Percentiles rank a stretch among this genome's conserved stretches.
These are phyloP conservation scores for Aspergillus fumigatiaffinis DNA, from an alignment of 2,329 filamentous ascomycete genomes.

Conservation along the genomic window DNA sequence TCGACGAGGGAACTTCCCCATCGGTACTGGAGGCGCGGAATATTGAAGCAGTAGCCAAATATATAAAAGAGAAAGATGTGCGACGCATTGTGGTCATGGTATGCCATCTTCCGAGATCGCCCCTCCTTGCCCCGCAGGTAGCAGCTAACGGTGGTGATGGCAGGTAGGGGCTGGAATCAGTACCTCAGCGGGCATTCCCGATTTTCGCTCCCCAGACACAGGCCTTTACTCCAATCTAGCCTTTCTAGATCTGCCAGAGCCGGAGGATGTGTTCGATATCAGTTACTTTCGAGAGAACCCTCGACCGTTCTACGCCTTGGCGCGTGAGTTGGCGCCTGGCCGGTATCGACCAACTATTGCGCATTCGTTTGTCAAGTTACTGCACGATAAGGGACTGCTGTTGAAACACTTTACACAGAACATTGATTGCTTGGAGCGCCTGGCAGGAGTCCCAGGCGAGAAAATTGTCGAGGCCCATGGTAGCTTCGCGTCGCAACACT, in stretches of 20 bases:
- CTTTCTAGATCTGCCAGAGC: slow-evolving; percentile 76
- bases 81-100: slow-evolving; percentile 77
- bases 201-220: slow-evolving; percentile 90
- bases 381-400: slow-evolving; percentile 73
- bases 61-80: slow-evolving; percentile 67
- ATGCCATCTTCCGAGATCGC: slow-evolving; percentile 15
- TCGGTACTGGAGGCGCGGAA: slow-evolving; percentile 64
- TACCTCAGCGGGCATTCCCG: slow-evolving; percentile 63
- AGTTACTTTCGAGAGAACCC: slow-evolving; percentile 81
- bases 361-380: slow-evolving; percentile 80
- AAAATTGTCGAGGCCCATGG: slow-evolving; percentile 92
- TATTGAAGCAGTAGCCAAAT: slow-evolving; percentile 71
- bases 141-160: background rate
- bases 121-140: slow-evolving; percentile 2
- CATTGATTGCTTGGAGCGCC: slow-evolving; percentile 89
- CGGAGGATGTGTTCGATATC: slow-evolving; percentile 94
- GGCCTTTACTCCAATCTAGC: slow-evolving; percentile 92
- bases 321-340: slow-evolving; percentile 87
- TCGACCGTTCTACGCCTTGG: slow-evolving; percentile 85
- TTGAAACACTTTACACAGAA: slow-evolving; percentile 94
- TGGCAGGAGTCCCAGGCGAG: slow-evolving; percentile 75
- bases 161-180: slow-evolving; percentile 79
- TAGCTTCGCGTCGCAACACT: slow-evolving; percentile 86
- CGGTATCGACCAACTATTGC: slow-evolving; percentile 84
- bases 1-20: slow-evolving; percentile 63